Percentiles rank a stretch among this genome's conserved stretches.
Conservation (phyloP, 345 rosid genomes). For the Diplotaxis tenuifolia region DNA sequence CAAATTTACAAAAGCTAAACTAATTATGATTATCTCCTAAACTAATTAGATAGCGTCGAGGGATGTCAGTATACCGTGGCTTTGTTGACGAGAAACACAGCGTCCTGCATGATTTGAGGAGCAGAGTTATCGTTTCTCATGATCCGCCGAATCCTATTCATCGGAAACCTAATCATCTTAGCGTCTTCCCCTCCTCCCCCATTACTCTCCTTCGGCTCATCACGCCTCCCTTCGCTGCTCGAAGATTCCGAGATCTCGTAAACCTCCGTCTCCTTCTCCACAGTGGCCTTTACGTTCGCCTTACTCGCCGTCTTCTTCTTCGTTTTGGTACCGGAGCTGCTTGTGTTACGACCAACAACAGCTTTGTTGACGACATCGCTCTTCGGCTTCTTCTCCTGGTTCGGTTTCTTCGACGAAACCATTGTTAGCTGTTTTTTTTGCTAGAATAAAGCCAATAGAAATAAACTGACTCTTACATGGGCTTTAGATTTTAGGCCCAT, state of each 20-base stretch:
- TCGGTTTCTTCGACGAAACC: slow-evolving; percentile 39
- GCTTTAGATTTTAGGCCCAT: neutral
- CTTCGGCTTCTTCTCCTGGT: slow-evolving; percentile 23
- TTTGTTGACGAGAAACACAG: slow-evolving; percentile 71
- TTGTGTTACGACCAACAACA: neutral
- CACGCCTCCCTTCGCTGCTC: slow-evolving; percentile 13
- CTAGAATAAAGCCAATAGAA: neutral
- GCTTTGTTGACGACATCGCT: slow-evolving; percentile 21
- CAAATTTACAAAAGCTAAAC: neutral
- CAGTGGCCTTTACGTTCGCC: neutral
- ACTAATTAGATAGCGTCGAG: neutral
- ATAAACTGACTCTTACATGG: neutral
- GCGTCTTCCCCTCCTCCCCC: slow-evolving; percentile 40
- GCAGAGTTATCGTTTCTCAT: slow-evolving; percentile 49
- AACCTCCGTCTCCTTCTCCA: slow-evolving; percentile 20
- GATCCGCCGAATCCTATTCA: slow-evolving; percentile 69
- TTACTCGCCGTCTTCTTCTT: slow-evolving; percentile 21
- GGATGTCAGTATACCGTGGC: slow-evolving; percentile 53
- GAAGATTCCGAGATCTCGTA: slow-evolving; percentile 33
- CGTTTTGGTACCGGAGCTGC: slow-evolving; percentile 13
- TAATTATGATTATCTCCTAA: neutral
- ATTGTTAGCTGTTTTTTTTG: slow-evolving; percentile 8
- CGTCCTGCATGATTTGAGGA: slow-evolving; percentile 50
- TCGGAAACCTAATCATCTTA: slow-evolving; percentile 55
- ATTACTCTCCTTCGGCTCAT: slow-evolving; percentile 20